These are phyloP conservation scores for Lipomyces orientalis DNA, from an alignment of 805 yeast genomes.

Conservation along the genomic window DNA sequence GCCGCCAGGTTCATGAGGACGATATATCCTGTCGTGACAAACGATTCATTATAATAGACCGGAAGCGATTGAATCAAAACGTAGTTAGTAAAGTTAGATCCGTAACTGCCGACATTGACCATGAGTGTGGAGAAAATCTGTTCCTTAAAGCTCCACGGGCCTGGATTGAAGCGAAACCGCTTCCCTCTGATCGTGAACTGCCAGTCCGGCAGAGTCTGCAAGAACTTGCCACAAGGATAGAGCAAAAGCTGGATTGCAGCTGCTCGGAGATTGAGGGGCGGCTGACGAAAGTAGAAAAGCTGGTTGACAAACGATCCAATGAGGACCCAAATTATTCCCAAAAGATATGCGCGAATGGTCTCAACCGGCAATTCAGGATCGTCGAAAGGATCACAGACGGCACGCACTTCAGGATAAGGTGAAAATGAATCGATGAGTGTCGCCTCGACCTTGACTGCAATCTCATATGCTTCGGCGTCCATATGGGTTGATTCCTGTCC, in stretches of 20 bases:
- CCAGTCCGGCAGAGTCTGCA: slow-evolving; percentile 25
- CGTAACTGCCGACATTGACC: slow-evolving; percentile 26
- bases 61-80: slow-evolving; percentile 45
- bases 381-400: slow-evolving; percentile 64
- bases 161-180: slow-evolving; percentile 57
- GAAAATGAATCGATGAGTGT: slow-evolving; percentile 32
- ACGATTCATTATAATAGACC: slow-evolving; percentile 42
- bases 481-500: slow-evolving; percentile 36
- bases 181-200: slow-evolving; percentile 42
- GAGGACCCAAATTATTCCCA: slow-evolving; percentile 59
- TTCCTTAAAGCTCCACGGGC: slow-evolving; percentile 67
- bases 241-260: slow-evolving; percentile 69
- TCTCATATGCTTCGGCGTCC: slow-evolving; percentile 16
- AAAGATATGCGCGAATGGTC: slow-evolving; percentile 42
- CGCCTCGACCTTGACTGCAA: slow-evolving; percentile 48
- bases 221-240: slow-evolving; percentile 60
- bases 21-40: slow-evolving; percentile 54
- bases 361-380: slow-evolving; percentile 45
- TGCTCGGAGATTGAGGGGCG: slow-evolving; percentile 61
- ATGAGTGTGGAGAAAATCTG: slow-evolving; percentile 64
- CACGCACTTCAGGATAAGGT: slow-evolving; percentile 70
- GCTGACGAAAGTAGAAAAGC: slow-evolving; percentile 63
- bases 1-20: slow-evolving; percentile 59
- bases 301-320: slow-evolving; percentile 65
- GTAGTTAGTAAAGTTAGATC: slow-evolving; percentile 24